Evolutionary conservation across 331 rosid species (phyloP), one percentile per base, ranked within the genome.

Genomic region (Cydonia oblonga): DNA sequence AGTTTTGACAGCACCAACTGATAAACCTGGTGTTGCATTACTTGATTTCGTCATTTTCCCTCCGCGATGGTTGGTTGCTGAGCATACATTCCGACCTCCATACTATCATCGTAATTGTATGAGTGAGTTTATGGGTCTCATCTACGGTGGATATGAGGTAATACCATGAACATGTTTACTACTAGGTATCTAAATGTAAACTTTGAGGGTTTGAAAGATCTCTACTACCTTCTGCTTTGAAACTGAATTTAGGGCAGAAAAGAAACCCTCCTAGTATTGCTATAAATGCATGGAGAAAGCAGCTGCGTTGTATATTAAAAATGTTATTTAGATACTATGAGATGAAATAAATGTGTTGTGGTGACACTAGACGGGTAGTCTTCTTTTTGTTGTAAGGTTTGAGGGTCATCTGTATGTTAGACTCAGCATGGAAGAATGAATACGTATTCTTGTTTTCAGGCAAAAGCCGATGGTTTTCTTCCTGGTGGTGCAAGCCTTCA

Each of bases 111-210:
- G 98, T 89, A 93, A 93, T 46, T 93, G 97, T 79, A 93, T 93
- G 98, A 90, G 90, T 79, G 98, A 93, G 79, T 93, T 90, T 73
- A 93, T 93, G 98, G 98, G 98, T 74, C 97, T 93, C 73, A 86
- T 93, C 78, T 66, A 79, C 22, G 97, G 98, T 76, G 92, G 92
- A 76, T 93, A 93, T 60, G 98, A 90, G 96, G 97, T 93, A 66
- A 9, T 57, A 7, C 19, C 51, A 7, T 16, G 26, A 14, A 22
- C 29, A 1, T 35, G 13, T 42, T 28, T 11, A 30, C 64, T 16
- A 30, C 57, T 22, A 52, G 3, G 12, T 38, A 23, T 22, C 40
- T 61, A 26, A 28, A 35, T 61, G 16, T 61, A 26, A 29, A 59
- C 32, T 16, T 62, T 62, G 40, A 62, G 66, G 23, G 66, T 29